Evolutionary conservation across 2,329 filamentous ascomycete species (phyloP), one percentile per base, ranked within the genome.

Genomic region (Neophaeococcomyces aloes): DNA sequence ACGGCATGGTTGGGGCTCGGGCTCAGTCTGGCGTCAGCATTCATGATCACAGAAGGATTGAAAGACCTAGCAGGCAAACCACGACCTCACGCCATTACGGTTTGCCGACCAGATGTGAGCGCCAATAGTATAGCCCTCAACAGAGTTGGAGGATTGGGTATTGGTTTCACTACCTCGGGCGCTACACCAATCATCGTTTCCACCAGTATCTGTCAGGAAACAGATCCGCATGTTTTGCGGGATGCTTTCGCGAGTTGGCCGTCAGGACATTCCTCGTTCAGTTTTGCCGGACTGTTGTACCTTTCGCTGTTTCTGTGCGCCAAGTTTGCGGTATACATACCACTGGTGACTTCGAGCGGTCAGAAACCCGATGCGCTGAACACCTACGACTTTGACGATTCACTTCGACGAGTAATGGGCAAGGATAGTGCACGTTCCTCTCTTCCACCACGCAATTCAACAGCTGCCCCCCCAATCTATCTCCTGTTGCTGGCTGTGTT

Each of bases 161-260:
- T 43, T 3, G 44, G 63, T 51, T 47, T 68, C 54, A 58, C 76
- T 11, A 66, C 68, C 15, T 29, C 33, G n/a, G 41, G 41, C 13
- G 68, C 70, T 17, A 72, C 74, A 2, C 81, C 81, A 52, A 74
- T 78, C 41, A 68, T 94, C 13, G 86, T 94, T 34, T 78, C 74
- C n/a, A 79, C 78, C 43, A 67, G 66, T 15, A 94, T 95, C 45
- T 95, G 89, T 71, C 70, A 64, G 40, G 79, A 83, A 52, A 70
- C 69, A 1, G 74, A 87, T 59, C 61, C 61, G 13, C 58, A 69
- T 36, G 67, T 70, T n/a, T 69, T 86, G 38, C 67, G 86, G 40
- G 86, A 94, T 57, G 87, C 84, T 1, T 95, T 94, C 65, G 75
- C 83, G 35, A 88, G 83, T 55, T 95, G 87, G 54, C 83, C 83